A percentile compares a stretch with the other conserved stretches of the same genome.
These are phyloP conservation scores for Boletus vermiculosoides DNA, from an alignment of 768 basidiomycete genomes.

Conservation along the genomic window DNA sequence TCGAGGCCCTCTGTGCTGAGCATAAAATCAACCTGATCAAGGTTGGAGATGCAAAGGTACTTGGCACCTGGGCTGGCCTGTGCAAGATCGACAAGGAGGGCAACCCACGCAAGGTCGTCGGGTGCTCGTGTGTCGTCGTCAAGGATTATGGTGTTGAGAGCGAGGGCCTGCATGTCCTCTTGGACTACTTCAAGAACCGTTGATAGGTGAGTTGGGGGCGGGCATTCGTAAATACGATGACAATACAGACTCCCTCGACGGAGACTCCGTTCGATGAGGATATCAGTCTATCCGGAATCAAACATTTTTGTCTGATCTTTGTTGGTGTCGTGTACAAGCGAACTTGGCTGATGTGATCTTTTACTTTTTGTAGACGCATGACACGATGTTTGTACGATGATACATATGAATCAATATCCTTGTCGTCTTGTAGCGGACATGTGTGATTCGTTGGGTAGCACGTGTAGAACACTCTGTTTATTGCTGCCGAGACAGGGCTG, in stretches of 20 bases:
- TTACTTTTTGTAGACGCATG: slow-evolving; percentile 7
- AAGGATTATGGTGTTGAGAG: slow-evolving; percentile 96
- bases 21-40: slow-evolving; percentile 99
- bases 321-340: background rate
- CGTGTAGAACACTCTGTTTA: background rate
- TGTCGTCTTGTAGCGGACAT: background rate
- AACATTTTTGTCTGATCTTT: slow-evolving; percentile 56
- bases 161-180: slow-evolving; percentile 90
- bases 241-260: slow-evolving; percentile 91
- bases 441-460: slow-evolving; percentile 1
- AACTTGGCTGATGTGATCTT: slow-evolving; percentile 10
- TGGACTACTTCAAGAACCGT: slow-evolving; percentile 97
- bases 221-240: slow-evolving; percentile 52
- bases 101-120: slow-evolving; percentile 94
- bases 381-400: slow-evolving; percentile 14
- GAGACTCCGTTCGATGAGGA: slow-evolving; percentile 71
- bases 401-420: slow-evolving; percentile 3
- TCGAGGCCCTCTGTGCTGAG: slow-evolving; percentile 98
- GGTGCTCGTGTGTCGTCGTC: slow-evolving; percentile 93
- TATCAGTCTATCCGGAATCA: slow-evolving; percentile 31
- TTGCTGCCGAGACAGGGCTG: background rate
- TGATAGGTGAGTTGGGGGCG: slow-evolving; percentile 40
- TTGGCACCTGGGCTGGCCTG: slow-evolving; percentile 97
- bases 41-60: slow-evolving; percentile 95
- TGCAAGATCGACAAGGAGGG: slow-evolving; percentile 99